A percentile compares a stretch with the other conserved stretches of the same genome.
Evolutionary conservation across 192 early-diverging fungal species (phyloP).

Genomic region (Pilaira anomala): DNA sequence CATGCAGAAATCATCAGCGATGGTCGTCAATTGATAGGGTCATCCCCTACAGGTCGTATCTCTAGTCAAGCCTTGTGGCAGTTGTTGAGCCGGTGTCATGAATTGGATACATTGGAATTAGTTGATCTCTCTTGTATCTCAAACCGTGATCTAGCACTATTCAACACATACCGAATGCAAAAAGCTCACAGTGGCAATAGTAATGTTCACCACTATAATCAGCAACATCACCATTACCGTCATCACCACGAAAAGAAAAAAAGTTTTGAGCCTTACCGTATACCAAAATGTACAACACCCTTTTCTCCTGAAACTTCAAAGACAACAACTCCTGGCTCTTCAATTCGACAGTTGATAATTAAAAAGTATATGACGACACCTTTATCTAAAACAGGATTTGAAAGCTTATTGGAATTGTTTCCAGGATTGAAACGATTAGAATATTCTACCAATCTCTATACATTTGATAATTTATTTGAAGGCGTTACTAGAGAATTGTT

Average conservation of each 20-base stretch:
- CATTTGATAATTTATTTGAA: constrained; percentile 43
- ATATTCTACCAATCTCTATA: constrained; percentile 43
- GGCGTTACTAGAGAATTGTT: constrained; percentile 36
- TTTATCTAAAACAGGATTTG: constrained; percentile 36
- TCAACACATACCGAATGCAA: background rate
- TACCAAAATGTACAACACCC: constrained; percentile 5
- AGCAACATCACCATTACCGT: no score
- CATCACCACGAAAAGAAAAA: background rate
- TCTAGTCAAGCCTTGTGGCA: constrained; percentile 16
- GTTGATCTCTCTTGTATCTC: constrained; percentile 43
- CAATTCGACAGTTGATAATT: constrained; percentile 28
- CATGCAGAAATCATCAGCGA: constrained; percentile 12
- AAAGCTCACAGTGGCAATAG: background rate
- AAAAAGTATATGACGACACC: constrained; percentile 46
- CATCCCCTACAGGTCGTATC: constrained; percentile 9
- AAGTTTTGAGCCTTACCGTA: constrained; percentile 7
- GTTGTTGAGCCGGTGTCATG: constrained; percentile 28
- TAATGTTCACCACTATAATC: no score
- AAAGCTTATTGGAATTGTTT: constrained; percentile 35
- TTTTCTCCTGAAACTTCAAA: background rate
- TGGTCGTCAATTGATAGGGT: constrained; percentile 5
- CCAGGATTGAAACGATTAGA: constrained; percentile 39
- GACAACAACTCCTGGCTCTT: background rate
- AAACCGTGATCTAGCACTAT: constrained; percentile 20
- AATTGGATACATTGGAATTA: constrained; percentile 41